Conservation (phyloP, 176 grass and related monocot species). For the Musa troglodytarum region DNA sequence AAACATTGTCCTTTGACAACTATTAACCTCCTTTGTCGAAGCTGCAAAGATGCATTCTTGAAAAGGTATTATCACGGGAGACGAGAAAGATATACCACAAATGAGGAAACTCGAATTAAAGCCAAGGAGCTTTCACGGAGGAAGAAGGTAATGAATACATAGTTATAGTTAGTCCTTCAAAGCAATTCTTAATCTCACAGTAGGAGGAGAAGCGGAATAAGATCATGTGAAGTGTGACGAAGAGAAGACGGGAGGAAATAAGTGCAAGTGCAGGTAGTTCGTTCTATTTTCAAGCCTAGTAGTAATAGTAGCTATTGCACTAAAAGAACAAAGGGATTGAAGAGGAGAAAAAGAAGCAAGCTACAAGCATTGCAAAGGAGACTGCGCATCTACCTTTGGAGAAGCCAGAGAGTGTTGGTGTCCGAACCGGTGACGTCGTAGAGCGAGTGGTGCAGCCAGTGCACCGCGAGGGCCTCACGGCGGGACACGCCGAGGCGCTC, state of each 20-base stretch:
- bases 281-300: not conserved
- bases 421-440: slow-evolving; percentile 91
- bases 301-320: not conserved
- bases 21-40: no score
- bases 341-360: not conserved
- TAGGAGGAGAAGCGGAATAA: no score
- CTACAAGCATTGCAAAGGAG: not conserved
- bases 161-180: no score
- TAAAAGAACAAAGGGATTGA: not conserved
- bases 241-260: no score
- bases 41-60: no score
- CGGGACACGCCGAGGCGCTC: slow-evolving; percentile 62
- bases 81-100: not conserved
- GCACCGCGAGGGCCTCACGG: slow-evolving; percentile 79
- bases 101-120: not conserved
- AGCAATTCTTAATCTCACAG: no score
- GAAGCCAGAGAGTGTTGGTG: slow-evolving; percentile 79
- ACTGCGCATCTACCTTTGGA: slow-evolving; percentile 52
- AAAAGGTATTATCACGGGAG: no score
- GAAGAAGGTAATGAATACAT: not conserved
- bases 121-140: not conserved
- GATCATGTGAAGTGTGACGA: no score
- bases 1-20: no score
- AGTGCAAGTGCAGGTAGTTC: no score
- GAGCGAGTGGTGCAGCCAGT: slow-evolving; percentile 97